Evolutionary conservation across 345 rosid species (phyloP).

Genomic region (Clausena lansium): DNA sequence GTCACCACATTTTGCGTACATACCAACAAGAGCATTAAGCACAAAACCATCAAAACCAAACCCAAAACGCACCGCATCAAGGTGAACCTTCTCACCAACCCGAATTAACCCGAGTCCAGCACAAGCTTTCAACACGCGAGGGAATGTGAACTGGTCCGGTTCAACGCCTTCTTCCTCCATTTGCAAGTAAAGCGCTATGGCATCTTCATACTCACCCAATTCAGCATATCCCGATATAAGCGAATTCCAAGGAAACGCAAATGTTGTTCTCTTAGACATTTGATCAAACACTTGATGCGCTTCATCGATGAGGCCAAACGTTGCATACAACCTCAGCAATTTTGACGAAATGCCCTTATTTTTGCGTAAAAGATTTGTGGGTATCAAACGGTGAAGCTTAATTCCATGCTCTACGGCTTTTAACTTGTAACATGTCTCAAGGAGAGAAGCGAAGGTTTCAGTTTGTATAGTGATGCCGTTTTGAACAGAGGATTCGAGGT

Average conservation of each 20-base stretch:
- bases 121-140: constrained; percentile 81
- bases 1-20: constrained; percentile 95
- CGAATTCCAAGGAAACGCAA: constrained; percentile 87
- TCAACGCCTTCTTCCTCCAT: constrained; percentile 82
- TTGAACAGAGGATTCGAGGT: constrained; percentile 49
- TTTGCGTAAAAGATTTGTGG: constrained; percentile 43
- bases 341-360: constrained; percentile 62
- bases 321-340: constrained; percentile 54
- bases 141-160: constrained; percentile 78
- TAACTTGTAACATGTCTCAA: constrained; percentile 64
- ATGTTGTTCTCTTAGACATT: constrained; percentile 52
- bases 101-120: constrained; percentile 73
- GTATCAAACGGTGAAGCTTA: constrained; percentile 59
- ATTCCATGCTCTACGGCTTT: constrained; percentile 52
- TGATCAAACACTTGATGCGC: constrained; percentile 83
- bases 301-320: constrained; percentile 42
- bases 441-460: constrained; percentile 62
- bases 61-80: constrained; percentile 67
- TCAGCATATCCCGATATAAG: constrained; percentile 76
- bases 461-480: constrained; percentile 58
- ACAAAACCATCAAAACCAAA: constrained; percentile 58
- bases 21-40: constrained; percentile 75
- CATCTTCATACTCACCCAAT: constrained; percentile 65
- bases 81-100: constrained; percentile 72
- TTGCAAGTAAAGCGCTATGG: constrained; percentile 82